These are phyloP conservation scores for Elymus sibiricus DNA, from an alignment of 176 grass and related monocot genomes.

Conservation along the genomic window DNA sequence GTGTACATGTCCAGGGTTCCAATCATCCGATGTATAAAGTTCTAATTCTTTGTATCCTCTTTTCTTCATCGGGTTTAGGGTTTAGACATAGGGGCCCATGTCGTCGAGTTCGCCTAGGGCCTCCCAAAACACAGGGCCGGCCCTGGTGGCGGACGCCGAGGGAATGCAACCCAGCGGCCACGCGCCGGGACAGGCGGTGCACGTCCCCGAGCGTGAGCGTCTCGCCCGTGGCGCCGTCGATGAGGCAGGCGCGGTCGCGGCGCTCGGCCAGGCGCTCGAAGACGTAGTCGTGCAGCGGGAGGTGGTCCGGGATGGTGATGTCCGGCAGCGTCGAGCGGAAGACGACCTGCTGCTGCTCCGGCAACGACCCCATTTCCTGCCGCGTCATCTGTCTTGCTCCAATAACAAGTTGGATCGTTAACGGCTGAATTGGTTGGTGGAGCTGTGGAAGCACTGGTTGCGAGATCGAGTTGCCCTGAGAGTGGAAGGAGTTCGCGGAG, in stretches of 20 bases:
- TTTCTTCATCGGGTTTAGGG: too few species aligned
- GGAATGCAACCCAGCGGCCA: conserved; percentile 5
- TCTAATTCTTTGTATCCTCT: too few species aligned
- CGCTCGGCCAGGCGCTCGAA: conserved; percentile 56
- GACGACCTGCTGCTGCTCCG: conserved; percentile 14
- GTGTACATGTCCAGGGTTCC: too few species aligned
- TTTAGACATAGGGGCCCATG: too few species aligned
- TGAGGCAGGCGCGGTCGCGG: conserved; percentile 38
- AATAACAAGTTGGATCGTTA: neutral
- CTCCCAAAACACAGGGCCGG: too few species aligned
- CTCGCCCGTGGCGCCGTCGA: conserved; percentile 45
- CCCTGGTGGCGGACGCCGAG: conserved; percentile 40
- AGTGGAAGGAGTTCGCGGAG: neutral
- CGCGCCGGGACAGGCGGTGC: conserved; percentile 8
- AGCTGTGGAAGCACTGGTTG: neutral
- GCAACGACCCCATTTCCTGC: conserved; percentile 21
- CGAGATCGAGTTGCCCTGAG: neutral
- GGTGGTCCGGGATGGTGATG: conserved; percentile 55
- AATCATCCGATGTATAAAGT: too few species aligned
- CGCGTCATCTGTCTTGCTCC: neutral
- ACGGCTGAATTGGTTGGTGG: neutral
- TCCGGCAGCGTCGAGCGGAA: conserved; percentile 45
- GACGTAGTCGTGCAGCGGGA: conserved; percentile 50
- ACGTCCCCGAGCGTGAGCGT: conserved; percentile 38
- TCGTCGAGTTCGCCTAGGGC: too few species aligned